Percentiles rank a stretch among this genome's conserved stretches.
Evolutionary conservation across 495 filamentous ascomycete genomes (phyloP).

Genomic region (Podospora bellae-mahoneyi): DNA sequence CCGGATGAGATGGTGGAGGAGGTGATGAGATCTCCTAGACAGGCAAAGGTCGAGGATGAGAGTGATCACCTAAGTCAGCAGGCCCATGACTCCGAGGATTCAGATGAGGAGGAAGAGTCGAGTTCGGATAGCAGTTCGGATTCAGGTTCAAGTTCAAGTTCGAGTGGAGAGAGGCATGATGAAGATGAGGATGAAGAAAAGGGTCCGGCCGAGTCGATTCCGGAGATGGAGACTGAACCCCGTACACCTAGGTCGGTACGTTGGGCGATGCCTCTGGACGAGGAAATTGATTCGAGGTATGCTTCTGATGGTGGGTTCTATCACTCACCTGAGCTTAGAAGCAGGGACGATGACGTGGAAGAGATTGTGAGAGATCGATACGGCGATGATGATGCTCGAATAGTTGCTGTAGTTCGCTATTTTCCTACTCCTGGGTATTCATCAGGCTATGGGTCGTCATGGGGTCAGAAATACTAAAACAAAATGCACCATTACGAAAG

Average conservation of each 20-base stretch:
- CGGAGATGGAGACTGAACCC: neutral
- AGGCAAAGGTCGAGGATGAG: neutral
- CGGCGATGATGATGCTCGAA: neutral
- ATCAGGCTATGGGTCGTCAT: neutral
- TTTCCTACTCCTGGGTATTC: neutral
- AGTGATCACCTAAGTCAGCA: neutral
- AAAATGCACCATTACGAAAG: neutral
- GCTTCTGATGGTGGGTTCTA: neutral
- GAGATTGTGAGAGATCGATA: neutral
- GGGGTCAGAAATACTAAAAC: neutral
- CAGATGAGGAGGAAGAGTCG: neutral
- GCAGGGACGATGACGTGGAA: neutral
- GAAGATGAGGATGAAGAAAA: neutral
- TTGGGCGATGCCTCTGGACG: neutral
- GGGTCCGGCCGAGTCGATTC: neutral
- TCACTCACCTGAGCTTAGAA: neutral
- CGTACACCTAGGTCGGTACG: neutral
- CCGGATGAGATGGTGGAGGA: neutral
- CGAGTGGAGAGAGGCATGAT: neutral
- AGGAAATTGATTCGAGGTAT: neutral
- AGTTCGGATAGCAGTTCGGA: neutral
- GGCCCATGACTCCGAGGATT: neutral
- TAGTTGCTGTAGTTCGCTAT: neutral
- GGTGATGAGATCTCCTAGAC: neutral
- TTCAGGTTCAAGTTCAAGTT: neutral